Conservation (phyloP, 2,329 filamentous ascomycete species). For the Fusarium torreyae region DNA sequence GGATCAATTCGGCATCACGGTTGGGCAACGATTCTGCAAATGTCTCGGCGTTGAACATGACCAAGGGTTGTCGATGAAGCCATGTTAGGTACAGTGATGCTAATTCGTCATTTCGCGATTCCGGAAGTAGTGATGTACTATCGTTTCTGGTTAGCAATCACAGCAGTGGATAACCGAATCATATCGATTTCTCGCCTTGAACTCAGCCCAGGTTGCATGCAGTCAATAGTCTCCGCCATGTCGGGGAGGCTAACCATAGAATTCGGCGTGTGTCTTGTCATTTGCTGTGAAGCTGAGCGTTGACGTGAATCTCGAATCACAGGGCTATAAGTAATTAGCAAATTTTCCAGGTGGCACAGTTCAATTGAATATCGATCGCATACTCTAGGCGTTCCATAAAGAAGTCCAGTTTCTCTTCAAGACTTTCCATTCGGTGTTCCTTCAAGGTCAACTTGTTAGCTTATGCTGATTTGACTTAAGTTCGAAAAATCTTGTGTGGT, state of each 20-base stretch:
- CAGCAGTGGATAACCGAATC: too few relatives aligned
- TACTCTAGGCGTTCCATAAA: not conserved
- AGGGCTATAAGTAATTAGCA: not conserved
- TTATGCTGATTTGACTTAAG: too few relatives aligned
- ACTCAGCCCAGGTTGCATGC: accelerated
- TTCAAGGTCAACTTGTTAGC: accelerated
- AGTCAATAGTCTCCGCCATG: not conserved
- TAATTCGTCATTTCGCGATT: not conserved
- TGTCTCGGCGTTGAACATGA: not conserved
- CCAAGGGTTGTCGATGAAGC: constrained; percentile 8
- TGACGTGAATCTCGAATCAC: not conserved
- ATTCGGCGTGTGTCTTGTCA: not conserved
- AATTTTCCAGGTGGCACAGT: too few relatives aligned
- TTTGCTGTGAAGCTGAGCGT: not conserved
- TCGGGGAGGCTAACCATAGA: not conserved
- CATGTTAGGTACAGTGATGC: not conserved
- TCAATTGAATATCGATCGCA: not conserved
- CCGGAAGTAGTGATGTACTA: not conserved
- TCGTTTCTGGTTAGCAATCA: not conserved
- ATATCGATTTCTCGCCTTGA: not conserved
- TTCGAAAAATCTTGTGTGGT: accelerated
- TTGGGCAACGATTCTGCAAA: not conserved
- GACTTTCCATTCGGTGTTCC: not conserved
- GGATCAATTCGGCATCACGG: not conserved
- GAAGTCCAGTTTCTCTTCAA: not conserved